Conservation (phyloP, 495 filamentous ascomycete genomes). For the Penicillium desertorum region DNA sequence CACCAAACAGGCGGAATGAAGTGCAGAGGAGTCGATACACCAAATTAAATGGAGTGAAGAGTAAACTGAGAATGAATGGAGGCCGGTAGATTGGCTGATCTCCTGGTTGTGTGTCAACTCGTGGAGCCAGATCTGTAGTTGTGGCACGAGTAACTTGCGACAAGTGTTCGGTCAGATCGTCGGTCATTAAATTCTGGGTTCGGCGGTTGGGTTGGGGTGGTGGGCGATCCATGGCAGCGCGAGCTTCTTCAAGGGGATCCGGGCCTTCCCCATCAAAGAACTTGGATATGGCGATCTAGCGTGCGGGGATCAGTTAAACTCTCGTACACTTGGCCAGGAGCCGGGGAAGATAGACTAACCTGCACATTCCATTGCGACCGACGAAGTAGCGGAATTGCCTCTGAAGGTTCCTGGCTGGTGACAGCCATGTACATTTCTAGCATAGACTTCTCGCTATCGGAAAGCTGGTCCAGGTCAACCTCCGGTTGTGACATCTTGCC, state of each 20-base stretch:
- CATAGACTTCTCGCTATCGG: slow-evolving; percentile 70
- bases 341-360: slow-evolving; percentile 46
- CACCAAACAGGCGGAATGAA: slow-evolving; percentile 63
- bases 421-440: slow-evolving; percentile 86
- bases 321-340: background rate
- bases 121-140: slow-evolving; percentile 59
- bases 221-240: slow-evolving; percentile 57
- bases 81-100: slow-evolving; percentile 62
- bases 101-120: slow-evolving; percentile 74
- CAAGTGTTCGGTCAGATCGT: slow-evolving; percentile 58
- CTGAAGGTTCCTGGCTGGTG: slow-evolving; percentile 74
- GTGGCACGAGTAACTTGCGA: slow-evolving; percentile 29
- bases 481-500: slow-evolving; percentile 44
- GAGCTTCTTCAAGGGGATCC: slow-evolving; percentile 76
- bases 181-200: slow-evolving; percentile 51
- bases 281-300: slow-evolving; percentile 87
- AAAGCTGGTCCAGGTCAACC: slow-evolving; percentile 67
- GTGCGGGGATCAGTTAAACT: slow-evolving; percentile 9
- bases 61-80: slow-evolving; percentile 68
- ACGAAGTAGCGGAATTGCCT: slow-evolving; percentile 77
- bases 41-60: slow-evolving; percentile 81
- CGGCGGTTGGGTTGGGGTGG: slow-evolving; percentile 56
- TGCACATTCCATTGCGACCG: slow-evolving; percentile 96
- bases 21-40: slow-evolving; percentile 66
- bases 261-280: slow-evolving; percentile 96